Evolutionary conservation across 23 red algal species (phyloP).

Genomic region (Gracilaria gracilis): DNA sequence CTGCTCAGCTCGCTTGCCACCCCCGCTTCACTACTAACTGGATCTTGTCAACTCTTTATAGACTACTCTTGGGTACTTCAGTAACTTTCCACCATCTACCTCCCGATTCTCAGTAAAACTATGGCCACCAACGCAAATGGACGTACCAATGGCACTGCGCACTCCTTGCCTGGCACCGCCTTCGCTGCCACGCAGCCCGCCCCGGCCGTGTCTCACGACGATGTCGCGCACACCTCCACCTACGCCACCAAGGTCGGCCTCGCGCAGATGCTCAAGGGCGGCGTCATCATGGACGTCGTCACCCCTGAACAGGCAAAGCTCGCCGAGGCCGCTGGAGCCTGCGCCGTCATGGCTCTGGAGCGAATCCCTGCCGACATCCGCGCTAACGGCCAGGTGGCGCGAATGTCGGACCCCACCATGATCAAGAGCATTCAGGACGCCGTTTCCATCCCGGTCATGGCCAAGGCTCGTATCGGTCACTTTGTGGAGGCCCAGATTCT

Average conservation of each 20-base stretch:
- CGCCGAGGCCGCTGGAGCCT: conserved; percentile 95
- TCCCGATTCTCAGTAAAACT: neutral
- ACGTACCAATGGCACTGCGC: conserved; percentile 23
- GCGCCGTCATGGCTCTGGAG: conserved; percentile 99
- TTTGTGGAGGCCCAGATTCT: conserved; percentile 99
- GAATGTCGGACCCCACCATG: conserved; percentile 96
- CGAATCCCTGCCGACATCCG: conserved; percentile 99
- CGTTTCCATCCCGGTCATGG: conserved; percentile 99
- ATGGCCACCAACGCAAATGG: conserved; percentile 25
- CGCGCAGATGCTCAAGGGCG: conserved; percentile 99
- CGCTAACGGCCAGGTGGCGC: conserved; percentile 82
- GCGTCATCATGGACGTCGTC: conserved; percentile 99
- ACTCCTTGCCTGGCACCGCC: conserved; percentile 31
- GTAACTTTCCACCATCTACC: no score
- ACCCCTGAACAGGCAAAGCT: conserved; percentile 96
- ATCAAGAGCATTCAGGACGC: conserved; percentile 91
- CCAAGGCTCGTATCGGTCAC: conserved; percentile 98
- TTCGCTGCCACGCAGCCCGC: conserved; percentile 20
- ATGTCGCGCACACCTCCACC: conserved; percentile 51
- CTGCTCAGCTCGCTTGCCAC: no score
- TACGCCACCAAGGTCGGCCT: conserved; percentile 97
- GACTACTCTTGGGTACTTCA: no score
- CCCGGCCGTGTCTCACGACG: conserved; percentile 8
- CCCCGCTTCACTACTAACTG: no score
- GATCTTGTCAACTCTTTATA: no score